A percentile compares a stretch with the other conserved stretches of the same genome.
These are phyloP conservation scores for Barnettozyma pratensis DNA, from an alignment of 805 yeast species.

Conservation along the genomic window DNA sequence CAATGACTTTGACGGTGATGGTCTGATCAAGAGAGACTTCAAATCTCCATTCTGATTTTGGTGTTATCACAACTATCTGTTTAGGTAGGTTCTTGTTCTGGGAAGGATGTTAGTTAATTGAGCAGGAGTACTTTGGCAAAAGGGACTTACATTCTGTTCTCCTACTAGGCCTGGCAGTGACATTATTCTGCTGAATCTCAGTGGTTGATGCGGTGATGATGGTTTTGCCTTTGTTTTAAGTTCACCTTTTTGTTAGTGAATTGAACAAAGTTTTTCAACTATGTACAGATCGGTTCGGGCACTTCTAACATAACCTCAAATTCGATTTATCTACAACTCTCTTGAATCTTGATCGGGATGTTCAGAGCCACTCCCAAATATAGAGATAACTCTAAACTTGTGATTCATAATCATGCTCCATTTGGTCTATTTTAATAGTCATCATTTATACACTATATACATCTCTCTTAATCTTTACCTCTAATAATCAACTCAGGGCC, in stretches of 20 bases:
- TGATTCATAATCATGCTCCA: not conserved
- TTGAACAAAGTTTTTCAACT: too few species aligned
- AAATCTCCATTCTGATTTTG: constrained; percentile 67
- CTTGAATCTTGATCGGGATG: too few species aligned
- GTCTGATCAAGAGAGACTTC: constrained; percentile 53
- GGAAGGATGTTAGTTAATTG: not conserved
- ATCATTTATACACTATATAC: too few species aligned
- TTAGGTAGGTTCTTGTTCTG: constrained; percentile 2
- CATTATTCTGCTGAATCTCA: not conserved
- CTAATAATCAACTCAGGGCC: constrained; percentile 49
- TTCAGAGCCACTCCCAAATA: too few species aligned
- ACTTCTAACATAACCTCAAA: not conserved
- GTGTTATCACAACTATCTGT: constrained; percentile 20
- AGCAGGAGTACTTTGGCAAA: too few species aligned
- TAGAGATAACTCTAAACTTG: too few species aligned
- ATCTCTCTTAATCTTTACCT: constrained; percentile 14
- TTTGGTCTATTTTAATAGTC: too few species aligned
- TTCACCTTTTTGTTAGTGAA: too few species aligned
- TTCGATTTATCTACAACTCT: too few species aligned
- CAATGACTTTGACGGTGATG: constrained; percentile 44
- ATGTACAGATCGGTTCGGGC: not conserved
- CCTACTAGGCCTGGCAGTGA: constrained; percentile 8
- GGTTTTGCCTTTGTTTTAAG: too few species aligned
- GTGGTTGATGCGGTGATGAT: too few species aligned
- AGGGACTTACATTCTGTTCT: not conserved